phyloP scores from a whole-genome alignment of 2,329 filamentous ascomycete genomes.

The Xylaria sp. region DNA sequence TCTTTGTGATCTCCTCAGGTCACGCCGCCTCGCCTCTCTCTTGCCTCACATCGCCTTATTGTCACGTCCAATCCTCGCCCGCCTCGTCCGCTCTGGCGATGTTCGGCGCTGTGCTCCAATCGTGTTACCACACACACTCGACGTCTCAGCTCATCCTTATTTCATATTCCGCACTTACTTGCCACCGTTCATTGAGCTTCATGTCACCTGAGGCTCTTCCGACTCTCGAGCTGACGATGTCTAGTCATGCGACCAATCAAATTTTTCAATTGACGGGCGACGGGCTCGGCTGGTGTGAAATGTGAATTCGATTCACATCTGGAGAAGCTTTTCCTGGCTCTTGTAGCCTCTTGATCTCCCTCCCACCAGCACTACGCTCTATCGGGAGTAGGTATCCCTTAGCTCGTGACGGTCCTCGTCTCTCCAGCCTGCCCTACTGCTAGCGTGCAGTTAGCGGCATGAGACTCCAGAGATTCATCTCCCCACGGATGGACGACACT shows the following conservation, averaged over 20 bases:
- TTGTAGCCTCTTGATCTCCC: background rate
- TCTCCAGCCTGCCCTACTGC: too few species aligned
- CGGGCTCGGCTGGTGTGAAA: too few species aligned
- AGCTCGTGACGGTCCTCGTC: background rate
- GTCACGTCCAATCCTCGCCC: background rate
- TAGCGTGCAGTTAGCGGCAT: too few species aligned
- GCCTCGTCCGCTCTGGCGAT: background rate
- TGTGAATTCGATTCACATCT: background rate
- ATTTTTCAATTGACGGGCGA: background rate
- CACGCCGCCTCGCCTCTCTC: background rate
- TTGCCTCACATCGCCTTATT: background rate
- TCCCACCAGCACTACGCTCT: background rate
- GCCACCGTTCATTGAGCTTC: background rate
- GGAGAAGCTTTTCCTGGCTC: background rate
- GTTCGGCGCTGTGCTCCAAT: background rate
- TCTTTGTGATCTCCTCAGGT: conserved; percentile 1
- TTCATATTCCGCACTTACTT: background rate
- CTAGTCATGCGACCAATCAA: conserved; percentile 13
- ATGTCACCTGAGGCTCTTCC: conserved; percentile 14
- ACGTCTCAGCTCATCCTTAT: conserved; percentile 11
- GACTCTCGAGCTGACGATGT: background rate
- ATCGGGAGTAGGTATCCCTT: background rate
- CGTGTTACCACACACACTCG: background rate
- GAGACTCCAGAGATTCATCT: too few species aligned
- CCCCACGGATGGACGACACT: too few species aligned